A percentile compares a stretch with the other conserved stretches of the same genome.
Conservation (phyloP, 345 rosid genomes). For the Gossypium raimondii region DNA sequence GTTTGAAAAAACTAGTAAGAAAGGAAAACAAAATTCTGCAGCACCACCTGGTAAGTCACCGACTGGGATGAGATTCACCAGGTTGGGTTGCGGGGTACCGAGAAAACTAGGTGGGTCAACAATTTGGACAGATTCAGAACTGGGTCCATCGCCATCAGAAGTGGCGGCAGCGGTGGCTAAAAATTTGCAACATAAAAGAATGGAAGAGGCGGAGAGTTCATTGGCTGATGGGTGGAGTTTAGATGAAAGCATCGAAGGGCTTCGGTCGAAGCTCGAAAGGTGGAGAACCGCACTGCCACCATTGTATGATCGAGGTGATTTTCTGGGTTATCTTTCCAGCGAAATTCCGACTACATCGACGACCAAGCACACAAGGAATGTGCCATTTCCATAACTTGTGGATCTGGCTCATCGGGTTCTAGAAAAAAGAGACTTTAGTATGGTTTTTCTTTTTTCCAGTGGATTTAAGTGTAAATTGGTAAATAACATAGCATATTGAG, state of each 20-base stretch:
- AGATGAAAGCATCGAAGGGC: not conserved
- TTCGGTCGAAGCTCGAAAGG: not conserved
- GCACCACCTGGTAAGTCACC: too few species aligned
- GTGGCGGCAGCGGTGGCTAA: not conserved
- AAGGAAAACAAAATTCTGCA: not conserved
- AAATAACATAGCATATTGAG: too few species aligned
- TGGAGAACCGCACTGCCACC: not conserved
- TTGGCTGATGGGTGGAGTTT: not conserved
- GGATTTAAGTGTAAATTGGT: too few species aligned
- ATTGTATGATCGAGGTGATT: not conserved
- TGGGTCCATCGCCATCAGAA: constrained; percentile 1
- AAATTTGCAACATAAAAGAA: not conserved
- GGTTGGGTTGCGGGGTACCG: not conserved
- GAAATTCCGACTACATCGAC: not conserved
- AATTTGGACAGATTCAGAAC: constrained; percentile 1
- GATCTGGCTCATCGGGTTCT: not conserved
- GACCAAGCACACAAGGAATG: not conserved
- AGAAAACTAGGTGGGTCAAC: not conserved
- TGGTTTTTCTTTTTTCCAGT: too few species aligned
- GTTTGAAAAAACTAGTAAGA: not conserved
- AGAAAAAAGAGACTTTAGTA: not conserved
- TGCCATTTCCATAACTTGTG: not conserved
- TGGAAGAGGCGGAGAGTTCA: not conserved
- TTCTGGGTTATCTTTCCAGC: not conserved
- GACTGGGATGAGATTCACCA: not conserved